Base-by-base conservation (phyloP, 495 filamentous ascomycete genomes). In the Cetradonia linearis region DNA sequence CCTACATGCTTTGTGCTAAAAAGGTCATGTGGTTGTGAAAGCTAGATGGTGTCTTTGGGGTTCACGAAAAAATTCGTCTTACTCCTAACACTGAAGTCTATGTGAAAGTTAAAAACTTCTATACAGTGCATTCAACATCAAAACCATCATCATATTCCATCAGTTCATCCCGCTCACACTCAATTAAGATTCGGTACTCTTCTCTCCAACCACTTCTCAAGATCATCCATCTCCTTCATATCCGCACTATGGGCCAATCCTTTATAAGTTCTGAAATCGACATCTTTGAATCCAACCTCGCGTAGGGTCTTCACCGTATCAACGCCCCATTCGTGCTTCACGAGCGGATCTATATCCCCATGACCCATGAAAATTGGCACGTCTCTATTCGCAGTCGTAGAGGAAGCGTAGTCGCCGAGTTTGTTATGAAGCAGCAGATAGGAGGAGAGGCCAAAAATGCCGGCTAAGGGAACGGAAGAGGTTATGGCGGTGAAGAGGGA, bases 321-420 rank as follows among this genome's bases (percentile, higher is more conserved):
- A 69, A 81, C 67, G 9, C 91, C 93, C 72, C 87, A 88, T 37
- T 76, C 68, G 34, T 79, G 76, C 62, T 76, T 78, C 2, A 98
- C 87, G 20, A 94, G 73, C 13, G 71, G 73, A 72, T 98, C 93
- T 1, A 70, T 71, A 61, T 82, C 77, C 18, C 92, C 92, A 64
- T 98, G 92, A 10, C 81, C 91, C 79, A 95, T 83, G 72, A 94
- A 94, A 55, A 96, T 84, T 1, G 86, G 86, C 3, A 90, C 96
- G 5, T 85, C 74, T 71, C 86, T 83, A 71, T 95, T 96, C 58
- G 81, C 72, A 63, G 77, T 81, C 25, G 83, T 80, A 59, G 78
- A 75, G 0, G 87, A 79, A 30, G 86, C 72, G 55, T 86, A 78
- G 42, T 81, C 79, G 68, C 81, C 74, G 65, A 95, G 74, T 66